Percentiles rank a stretch among this genome's conserved stretches.
Conservation (phyloP, 148 eudicot species). For the Cornus suecica region DNA sequence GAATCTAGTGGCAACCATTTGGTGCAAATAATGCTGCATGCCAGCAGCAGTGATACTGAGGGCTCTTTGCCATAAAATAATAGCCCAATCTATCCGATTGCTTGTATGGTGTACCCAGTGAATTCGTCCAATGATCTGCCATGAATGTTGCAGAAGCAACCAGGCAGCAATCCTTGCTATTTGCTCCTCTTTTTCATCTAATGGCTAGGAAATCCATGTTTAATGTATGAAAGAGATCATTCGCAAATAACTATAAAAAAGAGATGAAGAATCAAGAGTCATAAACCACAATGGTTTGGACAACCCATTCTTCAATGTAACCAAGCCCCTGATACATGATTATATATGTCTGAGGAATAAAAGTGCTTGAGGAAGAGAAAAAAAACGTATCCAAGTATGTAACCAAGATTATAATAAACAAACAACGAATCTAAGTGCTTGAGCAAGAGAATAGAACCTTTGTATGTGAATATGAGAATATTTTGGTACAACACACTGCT, state of each 20-base stretch:
- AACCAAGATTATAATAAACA: neutral
- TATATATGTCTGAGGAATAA: neutral
- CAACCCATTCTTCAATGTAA: neutral
- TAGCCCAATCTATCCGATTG: neutral
- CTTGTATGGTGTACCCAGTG: neutral
- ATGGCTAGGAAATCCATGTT: neutral
- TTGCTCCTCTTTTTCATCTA: neutral
- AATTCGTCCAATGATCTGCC: neutral
- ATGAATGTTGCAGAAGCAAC: neutral
- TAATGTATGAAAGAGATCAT: neutral
- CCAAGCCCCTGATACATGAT: neutral
- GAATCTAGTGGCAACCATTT: neutral
- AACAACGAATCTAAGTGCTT: neutral
- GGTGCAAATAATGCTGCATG: neutral
- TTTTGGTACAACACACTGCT: slow-evolving; percentile 22
- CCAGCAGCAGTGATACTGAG: neutral
- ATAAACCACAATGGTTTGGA: neutral
- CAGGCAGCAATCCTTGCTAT: neutral
- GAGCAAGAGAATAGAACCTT: slow-evolving; percentile 22
- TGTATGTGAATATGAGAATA: slow-evolving; percentile 7
- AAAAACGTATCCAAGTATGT: neutral
- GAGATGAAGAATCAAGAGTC: neutral
- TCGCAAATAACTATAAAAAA: neutral
- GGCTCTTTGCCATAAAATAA: neutral
- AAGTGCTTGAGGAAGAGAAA: neutral